phyloP scores from a whole-genome alignment of 2,329 filamentous ascomycete genomes.

The Ceratocystis huliohia region DNA sequence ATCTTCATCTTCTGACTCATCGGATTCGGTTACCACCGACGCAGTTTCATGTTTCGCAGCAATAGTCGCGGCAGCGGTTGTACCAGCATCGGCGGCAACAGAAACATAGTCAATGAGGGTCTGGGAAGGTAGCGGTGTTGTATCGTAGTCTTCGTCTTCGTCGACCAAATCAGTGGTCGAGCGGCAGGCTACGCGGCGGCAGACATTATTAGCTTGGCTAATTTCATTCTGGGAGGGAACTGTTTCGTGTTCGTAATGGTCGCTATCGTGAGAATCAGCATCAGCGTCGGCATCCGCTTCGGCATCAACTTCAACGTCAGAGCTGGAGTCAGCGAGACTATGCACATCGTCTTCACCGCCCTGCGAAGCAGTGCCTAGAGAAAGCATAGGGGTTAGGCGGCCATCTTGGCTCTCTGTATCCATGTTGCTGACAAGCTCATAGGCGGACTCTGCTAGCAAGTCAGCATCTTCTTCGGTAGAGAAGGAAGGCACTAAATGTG shows the following conservation, averaged over 20 bases:
- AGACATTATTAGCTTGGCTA: conserved; percentile 10
- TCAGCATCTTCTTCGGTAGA: conserved; percentile 30
- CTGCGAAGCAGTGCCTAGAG: conserved; percentile 32
- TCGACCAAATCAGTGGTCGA: conserved; percentile 14
- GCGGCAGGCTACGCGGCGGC: conserved; percentile 10
- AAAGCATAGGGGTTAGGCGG: conserved; percentile 28
- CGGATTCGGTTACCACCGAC: conserved; percentile 11
- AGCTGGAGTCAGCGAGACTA: conserved; percentile 32
- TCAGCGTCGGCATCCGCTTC: not conserved
- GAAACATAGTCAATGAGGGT: conserved; percentile 17
- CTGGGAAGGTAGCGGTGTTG: conserved; percentile 11
- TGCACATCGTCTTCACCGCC: conserved; percentile 33
- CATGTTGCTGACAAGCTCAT: conserved; percentile 42
- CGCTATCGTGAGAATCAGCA: not conserved
- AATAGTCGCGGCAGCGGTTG: not conserved
- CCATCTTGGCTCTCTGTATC: conserved; percentile 43
- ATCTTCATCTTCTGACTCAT: conserved; percentile 17
- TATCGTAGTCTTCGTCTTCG: conserved; percentile 18
- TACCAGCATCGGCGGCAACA: conserved; percentile 13
- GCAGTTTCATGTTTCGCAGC: conserved; percentile 5
- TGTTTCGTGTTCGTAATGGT: conserved; percentile 14
- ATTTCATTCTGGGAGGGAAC: conserved; percentile 15
- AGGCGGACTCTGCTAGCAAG: conserved; percentile 40
- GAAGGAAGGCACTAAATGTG: conserved; percentile 24
- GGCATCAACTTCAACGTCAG: conserved; percentile 20